Conservation (phyloP, 1,284 basidiomycete species). For the Quambalaria eucalypti region DNA sequence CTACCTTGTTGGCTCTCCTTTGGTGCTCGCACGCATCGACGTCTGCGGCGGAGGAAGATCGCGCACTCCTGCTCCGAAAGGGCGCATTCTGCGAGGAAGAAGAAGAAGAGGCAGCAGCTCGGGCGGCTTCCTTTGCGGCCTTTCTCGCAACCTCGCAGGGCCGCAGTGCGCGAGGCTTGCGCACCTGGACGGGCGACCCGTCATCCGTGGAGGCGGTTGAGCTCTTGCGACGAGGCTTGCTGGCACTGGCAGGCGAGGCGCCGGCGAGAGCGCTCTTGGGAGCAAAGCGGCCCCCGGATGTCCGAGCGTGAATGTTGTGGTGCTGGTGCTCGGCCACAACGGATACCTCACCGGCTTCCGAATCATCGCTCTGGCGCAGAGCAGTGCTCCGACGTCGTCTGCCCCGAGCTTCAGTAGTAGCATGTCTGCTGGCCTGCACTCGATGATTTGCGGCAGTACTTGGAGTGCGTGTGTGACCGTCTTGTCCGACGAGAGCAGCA, state of each 20-base stretch:
- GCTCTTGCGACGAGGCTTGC: constrained; percentile 8
- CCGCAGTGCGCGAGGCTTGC: background rate
- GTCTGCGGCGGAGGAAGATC: background rate
- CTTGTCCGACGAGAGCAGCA: background rate
- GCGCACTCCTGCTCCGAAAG: no score
- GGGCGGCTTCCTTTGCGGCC: constrained; percentile 4
- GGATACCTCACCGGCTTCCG: background rate
- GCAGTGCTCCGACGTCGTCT: no score
- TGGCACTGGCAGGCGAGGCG: constrained; percentile 6
- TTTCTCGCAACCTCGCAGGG: background rate
- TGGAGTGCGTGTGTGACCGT: background rate
- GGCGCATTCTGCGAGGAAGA: background rate
- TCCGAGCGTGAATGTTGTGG: constrained; percentile 13
- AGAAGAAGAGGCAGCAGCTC: background rate
- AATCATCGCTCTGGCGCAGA: background rate
- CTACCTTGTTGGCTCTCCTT: background rate
- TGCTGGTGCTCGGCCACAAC: constrained; percentile 4
- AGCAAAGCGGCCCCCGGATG: constrained; percentile 11
- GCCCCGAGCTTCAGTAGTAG: no score
- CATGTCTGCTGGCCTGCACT: background rate
- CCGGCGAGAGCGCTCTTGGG: constrained; percentile 7
- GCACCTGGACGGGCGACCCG: background rate
- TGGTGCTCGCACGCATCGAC: background rate
- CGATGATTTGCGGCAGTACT: background rate
- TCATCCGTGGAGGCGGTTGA: constrained; percentile 7